phyloP scores from a whole-genome alignment of 2,329 filamentous ascomycete genomes.

The Fusarium sacchari region DNA sequence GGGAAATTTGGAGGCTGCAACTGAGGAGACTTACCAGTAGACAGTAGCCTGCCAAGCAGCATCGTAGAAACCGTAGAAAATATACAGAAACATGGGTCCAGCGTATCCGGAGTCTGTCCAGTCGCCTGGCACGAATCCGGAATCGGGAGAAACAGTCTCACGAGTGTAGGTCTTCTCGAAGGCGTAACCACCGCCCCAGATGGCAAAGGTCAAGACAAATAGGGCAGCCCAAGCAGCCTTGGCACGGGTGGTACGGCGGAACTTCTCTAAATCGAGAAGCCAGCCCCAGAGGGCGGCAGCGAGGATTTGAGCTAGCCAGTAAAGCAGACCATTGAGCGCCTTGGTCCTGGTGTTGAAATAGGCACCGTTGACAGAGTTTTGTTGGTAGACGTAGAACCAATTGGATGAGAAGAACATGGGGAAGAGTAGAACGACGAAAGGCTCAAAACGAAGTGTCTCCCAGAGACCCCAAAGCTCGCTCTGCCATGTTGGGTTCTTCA shows the following conservation, averaged over 20 bases:
- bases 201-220: slow-evolving; percentile 75
- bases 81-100: slow-evolving; percentile 87
- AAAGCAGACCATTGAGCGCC: slow-evolving; percentile 76
- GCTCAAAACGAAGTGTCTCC: slow-evolving; percentile 75
- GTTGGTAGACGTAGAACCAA: slow-evolving; percentile 86
- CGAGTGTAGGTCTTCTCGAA: slow-evolving; percentile 64
- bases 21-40: slow-evolving; percentile 79
- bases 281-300: slow-evolving; percentile 79
- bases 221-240: slow-evolving; percentile 70
- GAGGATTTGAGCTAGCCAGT: slow-evolving; percentile 79
- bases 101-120: slow-evolving; percentile 74
- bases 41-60: slow-evolving; percentile 89
- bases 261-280: slow-evolving; percentile 68
- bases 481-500: slow-evolving; percentile 90
- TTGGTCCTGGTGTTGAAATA: slow-evolving; percentile 80
- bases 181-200: slow-evolving; percentile 86
- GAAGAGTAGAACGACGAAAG: slow-evolving; percentile 76
- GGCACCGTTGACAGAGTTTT: slow-evolving; percentile 76
- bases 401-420: slow-evolving; percentile 86
- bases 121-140: slow-evolving; percentile 55
- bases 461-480: slow-evolving; percentile 81
- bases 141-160: slow-evolving; percentile 17
- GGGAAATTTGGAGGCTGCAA: slow-evolving; percentile 42
- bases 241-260: slow-evolving; percentile 75
- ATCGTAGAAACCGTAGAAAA: slow-evolving; percentile 91